Evolutionary conservation across 805 yeast species (phyloP).

Genomic region (Pichia exigua): DNA sequence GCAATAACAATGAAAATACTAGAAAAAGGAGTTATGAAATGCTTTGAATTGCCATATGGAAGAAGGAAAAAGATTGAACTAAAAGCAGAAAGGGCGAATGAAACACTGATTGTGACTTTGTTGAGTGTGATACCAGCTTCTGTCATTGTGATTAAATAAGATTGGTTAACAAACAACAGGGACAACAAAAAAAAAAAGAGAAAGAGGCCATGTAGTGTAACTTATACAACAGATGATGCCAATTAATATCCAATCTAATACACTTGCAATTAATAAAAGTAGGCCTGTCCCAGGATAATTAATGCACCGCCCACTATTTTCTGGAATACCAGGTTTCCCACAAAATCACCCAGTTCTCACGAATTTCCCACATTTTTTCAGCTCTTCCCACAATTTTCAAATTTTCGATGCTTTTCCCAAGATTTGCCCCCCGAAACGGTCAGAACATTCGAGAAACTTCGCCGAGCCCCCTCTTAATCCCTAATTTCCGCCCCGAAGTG

Average conservation of each 20-base stretch:
- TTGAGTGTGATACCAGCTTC: conserved; percentile 7
- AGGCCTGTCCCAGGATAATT: too few relatives aligned
- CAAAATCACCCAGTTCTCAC: too few relatives aligned
- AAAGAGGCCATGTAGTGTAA: not conserved
- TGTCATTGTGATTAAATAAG: not conserved
- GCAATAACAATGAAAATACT: conserved; percentile 41
- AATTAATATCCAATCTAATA: too few relatives aligned
- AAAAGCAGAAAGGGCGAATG: conserved; percentile 49
- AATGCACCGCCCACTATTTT: too few relatives aligned
- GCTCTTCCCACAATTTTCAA: too few relatives aligned
- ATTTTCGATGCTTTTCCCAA: not conserved
- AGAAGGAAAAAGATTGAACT: conserved; percentile 46
- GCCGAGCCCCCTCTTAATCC: not conserved
- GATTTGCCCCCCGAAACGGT: not conserved
- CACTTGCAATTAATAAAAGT: too few relatives aligned
- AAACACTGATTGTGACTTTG: conserved; percentile 39
- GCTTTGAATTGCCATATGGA: conserved; percentile 34
- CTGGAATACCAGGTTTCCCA: too few relatives aligned
- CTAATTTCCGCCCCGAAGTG: not conserved
- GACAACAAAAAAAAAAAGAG: not conserved
- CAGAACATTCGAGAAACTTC: not conserved
- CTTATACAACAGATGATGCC: too few relatives aligned
- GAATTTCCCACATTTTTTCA: too few relatives aligned
- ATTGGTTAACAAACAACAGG: not conserved
- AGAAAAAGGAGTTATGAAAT: conserved; percentile 63